Percentiles rank a stretch among this genome's conserved stretches.
phyloP scores from a whole-genome alignment of 331 rosid species.

The Erythrophleum ivorense region DNA sequence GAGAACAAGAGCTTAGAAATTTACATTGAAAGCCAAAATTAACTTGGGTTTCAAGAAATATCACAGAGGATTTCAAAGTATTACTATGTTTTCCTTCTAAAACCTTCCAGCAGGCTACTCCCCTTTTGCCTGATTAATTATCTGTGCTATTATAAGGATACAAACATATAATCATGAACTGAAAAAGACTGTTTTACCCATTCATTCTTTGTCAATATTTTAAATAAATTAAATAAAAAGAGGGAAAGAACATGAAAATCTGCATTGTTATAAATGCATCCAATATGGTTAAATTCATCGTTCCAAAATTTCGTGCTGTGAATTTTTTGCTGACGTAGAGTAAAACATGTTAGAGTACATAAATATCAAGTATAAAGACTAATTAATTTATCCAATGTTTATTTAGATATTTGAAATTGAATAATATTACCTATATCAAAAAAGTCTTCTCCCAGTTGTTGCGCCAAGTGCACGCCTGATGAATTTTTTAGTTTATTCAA shows the following conservation, averaged over 20 bases:
- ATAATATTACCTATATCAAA: conserved; percentile 3
- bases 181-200: background rate
- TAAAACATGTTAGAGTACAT: background rate
- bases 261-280: background rate
- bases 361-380: background rate
- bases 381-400: background rate
- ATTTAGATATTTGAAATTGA: background rate
- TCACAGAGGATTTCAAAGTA: background rate
- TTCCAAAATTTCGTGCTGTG: conserved; percentile 7
- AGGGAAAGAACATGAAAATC: background rate
- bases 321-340: conserved; percentile 23
- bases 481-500: conserved; percentile 25
- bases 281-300: background rate
- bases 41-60: conserved; percentile 2
- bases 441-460: conserved; percentile 14
- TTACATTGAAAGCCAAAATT: background rate
- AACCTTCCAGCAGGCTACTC: background rate
- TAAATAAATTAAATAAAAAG: background rate
- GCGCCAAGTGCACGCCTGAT: conserved; percentile 22
- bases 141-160: background rate
- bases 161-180: background rate
- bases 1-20: background rate
- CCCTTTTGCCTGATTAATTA: background rate
- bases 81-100: background rate
- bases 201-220: background rate